These are phyloP conservation scores for Cornus controversa DNA, from an alignment of 148 eudicot genomes.

Conservation along the genomic window DNA sequence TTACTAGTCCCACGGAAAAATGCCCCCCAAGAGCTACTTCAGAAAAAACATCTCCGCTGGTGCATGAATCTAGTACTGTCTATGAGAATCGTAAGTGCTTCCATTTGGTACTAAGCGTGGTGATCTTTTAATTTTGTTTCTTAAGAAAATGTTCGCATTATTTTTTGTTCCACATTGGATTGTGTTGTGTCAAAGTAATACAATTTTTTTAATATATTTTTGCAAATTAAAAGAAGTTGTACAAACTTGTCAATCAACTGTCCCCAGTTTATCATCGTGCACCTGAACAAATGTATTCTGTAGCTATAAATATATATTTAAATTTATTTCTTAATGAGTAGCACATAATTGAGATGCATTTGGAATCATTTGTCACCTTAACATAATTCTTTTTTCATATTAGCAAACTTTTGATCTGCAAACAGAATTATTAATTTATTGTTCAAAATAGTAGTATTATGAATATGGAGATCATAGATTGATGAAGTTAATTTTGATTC, in stretches of 20 bases:
- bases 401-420: no score
- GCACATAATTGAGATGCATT: not conserved
- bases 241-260: not conserved
- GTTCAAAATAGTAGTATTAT: not conserved
- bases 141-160: not conserved
- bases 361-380: not conserved
- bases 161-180: not conserved
- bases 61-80: conserved; percentile 12
- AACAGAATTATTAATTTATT: no score
- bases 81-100: conserved; percentile 19
- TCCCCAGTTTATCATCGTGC: not conserved
- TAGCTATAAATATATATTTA: no score
- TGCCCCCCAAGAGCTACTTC: conserved; percentile 10
- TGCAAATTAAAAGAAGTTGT: not conserved
- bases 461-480: no score
- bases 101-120: not conserved
- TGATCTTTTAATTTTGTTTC: not conserved
- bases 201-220: not conserved
- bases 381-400: no score
- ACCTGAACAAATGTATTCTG: not conserved
- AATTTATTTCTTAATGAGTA: no score
- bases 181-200: not conserved
- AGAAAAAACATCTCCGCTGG: conserved; percentile 19
- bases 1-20: conserved; percentile 27
- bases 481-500: no score